phyloP scores from a whole-genome alignment of 371 early-diverging fungal genomes.

The Globomyces sp. region DNA sequence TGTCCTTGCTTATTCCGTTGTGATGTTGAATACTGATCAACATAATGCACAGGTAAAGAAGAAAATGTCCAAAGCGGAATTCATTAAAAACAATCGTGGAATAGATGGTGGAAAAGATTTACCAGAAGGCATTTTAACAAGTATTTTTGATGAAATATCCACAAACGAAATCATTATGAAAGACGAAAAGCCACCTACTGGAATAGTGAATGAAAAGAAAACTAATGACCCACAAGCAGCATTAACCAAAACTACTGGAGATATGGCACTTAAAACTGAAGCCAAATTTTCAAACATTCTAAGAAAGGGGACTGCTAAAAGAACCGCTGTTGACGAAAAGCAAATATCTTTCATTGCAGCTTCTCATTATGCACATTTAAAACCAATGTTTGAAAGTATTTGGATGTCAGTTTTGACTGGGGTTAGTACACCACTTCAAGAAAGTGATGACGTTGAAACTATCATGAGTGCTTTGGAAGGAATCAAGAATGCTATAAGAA shows the following conservation, averaged over 20 bases:
- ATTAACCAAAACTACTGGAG: conserved; percentile 38
- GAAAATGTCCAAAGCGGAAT: conserved; percentile 91
- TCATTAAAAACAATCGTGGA: conserved; percentile 92
- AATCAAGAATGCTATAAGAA: conserved; percentile 74
- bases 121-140: conserved; percentile 61
- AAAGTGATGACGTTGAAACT: conserved; percentile 67
- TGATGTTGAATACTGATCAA: conserved; percentile 96
- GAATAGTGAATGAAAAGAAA: not conserved
- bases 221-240: conserved; percentile 1
- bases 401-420: conserved; percentile 91
- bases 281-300: conserved; percentile 46
- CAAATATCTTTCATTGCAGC: conserved; percentile 42
- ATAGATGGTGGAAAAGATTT: conserved; percentile 85
- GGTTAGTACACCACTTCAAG: conserved; percentile 81
- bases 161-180: conserved; percentile 89
- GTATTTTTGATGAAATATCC: conserved; percentile 79
- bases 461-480: conserved; percentile 72
- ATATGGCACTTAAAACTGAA: conserved; percentile 52
- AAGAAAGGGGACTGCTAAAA: conserved; percentile 20
- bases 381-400: conserved; percentile 86
- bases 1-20: conserved; percentile 89
- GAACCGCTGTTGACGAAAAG: conserved; percentile 11
- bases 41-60: conserved; percentile 89
- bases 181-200: conserved; percentile 56
- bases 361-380: conserved; percentile 81